A percentile compares a stretch with the other conserved stretches of the same genome.
Conservation (phyloP, 1,284 basidiomycete genomes). For the Peniophora sp. region DNA sequence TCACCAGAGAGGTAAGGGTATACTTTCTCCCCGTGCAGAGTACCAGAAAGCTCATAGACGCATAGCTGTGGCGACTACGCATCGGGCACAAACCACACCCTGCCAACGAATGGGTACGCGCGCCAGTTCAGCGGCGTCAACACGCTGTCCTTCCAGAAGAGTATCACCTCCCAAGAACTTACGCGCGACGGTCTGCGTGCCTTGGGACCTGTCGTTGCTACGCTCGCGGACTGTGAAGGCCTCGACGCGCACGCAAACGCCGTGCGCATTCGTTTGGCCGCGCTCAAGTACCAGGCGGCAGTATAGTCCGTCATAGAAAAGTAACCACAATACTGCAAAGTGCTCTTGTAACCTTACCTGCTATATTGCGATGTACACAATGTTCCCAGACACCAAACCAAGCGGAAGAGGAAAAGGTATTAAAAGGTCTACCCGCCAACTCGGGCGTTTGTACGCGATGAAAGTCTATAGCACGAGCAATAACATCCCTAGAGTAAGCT, state of each 20-base stretch:
- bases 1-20: slow-evolving; percentile 82
- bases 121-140: slow-evolving; percentile 98
- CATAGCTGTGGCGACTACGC: slow-evolving; percentile 95
- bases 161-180: slow-evolving; percentile 95
- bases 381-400: too few species aligned
- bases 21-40: neutral
- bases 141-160: slow-evolving; percentile 96
- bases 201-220: slow-evolving; percentile 87
- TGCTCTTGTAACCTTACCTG: too few species aligned
- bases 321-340: too few species aligned
- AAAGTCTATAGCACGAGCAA: slow-evolving; percentile 12
- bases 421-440: neutral
- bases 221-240: slow-evolving; percentile 92
- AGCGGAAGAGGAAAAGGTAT: slow-evolving; percentile 1
- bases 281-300: slow-evolving; percentile 11
- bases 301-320: too few species aligned
- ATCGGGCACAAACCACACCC: slow-evolving; percentile 96
- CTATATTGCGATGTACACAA: too few species aligned
- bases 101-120: slow-evolving; percentile 93
- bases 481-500: too few species aligned
- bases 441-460: neutral
- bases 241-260: slow-evolving; percentile 92
- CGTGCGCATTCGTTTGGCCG: slow-evolving; percentile 59
- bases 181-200: slow-evolving; percentile 70
- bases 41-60: slow-evolving; percentile 1